phyloP scores from a whole-genome alignment of 331 rosid species.

The Stylosanthes scabra region DNA sequence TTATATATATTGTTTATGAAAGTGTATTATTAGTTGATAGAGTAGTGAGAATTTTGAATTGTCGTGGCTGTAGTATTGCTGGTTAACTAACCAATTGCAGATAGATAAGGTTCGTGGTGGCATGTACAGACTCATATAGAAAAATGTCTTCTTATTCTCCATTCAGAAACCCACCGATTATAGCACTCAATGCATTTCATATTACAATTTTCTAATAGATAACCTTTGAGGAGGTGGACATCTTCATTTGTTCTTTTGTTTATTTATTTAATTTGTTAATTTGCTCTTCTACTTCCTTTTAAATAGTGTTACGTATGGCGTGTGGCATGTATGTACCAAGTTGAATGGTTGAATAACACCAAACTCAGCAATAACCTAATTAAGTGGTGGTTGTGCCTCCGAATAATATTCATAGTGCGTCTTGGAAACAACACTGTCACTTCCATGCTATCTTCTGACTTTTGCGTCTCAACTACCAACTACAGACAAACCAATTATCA shows the following conservation, averaged over 20 bases:
- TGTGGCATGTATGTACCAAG: constrained; percentile 29
- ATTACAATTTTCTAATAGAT: not conserved
- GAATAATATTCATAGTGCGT: constrained; percentile 26
- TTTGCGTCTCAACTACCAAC: too few relatives aligned
- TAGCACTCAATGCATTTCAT: not conserved
- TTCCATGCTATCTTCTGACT: not conserved
- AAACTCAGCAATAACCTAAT: not conserved
- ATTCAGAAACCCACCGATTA: constrained; percentile 1
- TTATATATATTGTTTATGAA: too few relatives aligned
- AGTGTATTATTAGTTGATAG: not conserved
- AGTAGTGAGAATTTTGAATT: not conserved
- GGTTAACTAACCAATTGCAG: not conserved
- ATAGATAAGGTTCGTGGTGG: not conserved
- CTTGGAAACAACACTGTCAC: not conserved
- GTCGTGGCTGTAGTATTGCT: not conserved
- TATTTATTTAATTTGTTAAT: not conserved
- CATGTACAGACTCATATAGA: not conserved
- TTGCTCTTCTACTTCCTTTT: too few relatives aligned
- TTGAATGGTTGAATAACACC: constrained; percentile 27
- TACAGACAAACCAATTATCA: too few relatives aligned
- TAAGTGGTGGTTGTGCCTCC: not conserved
- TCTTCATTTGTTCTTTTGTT: constrained; percentile 24
- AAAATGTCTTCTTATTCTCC: not conserved
- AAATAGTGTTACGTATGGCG: too few relatives aligned
- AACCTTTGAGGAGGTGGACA: constrained; percentile 18